These are phyloP conservation scores for Lactarius hatsudake DNA, from an alignment of 768 basidiomycete species.

Conservation along the genomic window DNA sequence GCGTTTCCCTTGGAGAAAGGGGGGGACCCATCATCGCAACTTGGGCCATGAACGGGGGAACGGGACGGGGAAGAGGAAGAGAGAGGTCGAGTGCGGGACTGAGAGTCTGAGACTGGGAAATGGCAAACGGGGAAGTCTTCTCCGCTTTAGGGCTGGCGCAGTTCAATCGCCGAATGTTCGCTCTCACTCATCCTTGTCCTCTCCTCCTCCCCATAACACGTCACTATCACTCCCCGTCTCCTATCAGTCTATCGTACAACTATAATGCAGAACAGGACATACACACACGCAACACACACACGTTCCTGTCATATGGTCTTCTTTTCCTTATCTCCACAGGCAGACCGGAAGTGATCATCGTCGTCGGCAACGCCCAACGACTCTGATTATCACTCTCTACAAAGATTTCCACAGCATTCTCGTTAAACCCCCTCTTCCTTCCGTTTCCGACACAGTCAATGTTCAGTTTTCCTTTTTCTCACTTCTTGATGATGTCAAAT, in stretches of 20 bases:
- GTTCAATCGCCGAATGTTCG: slow-evolving; percentile 18
- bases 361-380: not conserved
- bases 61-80: slow-evolving; percentile 15
- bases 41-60: slow-evolving; percentile 48
- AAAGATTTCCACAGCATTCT: no score
- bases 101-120: slow-evolving; percentile 4
- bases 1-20: slow-evolving; percentile 70
- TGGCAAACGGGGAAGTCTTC: slow-evolving; percentile 18
- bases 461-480: not conserved
- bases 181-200: not conserved
- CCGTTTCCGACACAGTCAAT: not conserved
- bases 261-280: no score
- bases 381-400: no score
- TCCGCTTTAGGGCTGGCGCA: slow-evolving; percentile 29
- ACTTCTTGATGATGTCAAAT: slow-evolving; percentile 13
- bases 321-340: not conserved
- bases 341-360: not conserved
- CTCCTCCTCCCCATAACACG: not conserved
- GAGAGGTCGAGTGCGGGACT: slow-evolving; percentile 9
- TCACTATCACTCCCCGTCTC: not conserved
- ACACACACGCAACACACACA: not conserved
- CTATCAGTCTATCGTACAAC: not conserved
- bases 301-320: slow-evolving; percentile 4
- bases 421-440: not conserved
- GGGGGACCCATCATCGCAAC: slow-evolving; percentile 73